Base-by-base conservation (phyloP, 1,284 basidiomycete genomes). In the Melampsora larici-populina region DNA sequence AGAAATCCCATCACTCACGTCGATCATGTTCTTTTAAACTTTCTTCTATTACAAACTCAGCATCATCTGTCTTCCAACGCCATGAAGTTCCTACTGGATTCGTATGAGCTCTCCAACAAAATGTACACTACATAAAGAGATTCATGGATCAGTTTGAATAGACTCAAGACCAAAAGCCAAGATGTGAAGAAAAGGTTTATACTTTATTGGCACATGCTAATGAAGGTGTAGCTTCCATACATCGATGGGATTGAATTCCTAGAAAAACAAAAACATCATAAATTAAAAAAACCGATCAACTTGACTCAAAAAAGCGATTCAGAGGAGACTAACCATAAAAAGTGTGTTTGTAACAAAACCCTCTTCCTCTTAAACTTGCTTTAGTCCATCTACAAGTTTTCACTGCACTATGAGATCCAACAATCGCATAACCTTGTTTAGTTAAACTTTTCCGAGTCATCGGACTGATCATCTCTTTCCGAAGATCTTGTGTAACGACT, bases 301-400 rank as follows among this genome's bases (percentile, higher is more conserved):
- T 18, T 48, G 26, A 21, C 21, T 49, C 9, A 46, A 46, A 67
- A 18, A 8, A 31, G 31, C 21, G 29, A 8, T 1, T 15, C 15
- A 26, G 49, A 5, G n/a, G n/a, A n/a, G n/a, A 62, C 65, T 8
- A n/a, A 70, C 75, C 78, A 43, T 79, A 79, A 40, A 79, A 79
- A 8, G 78, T 36, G 51, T 77, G 74, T 67, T 79, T 79, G 40
- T 79, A 79, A 66, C 78, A 79, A 58, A 79, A 79, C 24, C 78
- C 78, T 55, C 78, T 62, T 17, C 70, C 70, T 69, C 78, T 75
- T 7, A 79, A 46, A 24, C 66, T 70, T 8, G 74, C 75, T 40
- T 79, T 79, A 15, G 78, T 79, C 78, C 78, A 79, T 11, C 78
- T 46, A 70, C 78, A 79, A 15, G 78, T 79, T 62, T 79, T 79